Conservation (phyloP, 2,329 filamentous ascomycete genomes). For the Phialemonium atrogriseum region DNA sequence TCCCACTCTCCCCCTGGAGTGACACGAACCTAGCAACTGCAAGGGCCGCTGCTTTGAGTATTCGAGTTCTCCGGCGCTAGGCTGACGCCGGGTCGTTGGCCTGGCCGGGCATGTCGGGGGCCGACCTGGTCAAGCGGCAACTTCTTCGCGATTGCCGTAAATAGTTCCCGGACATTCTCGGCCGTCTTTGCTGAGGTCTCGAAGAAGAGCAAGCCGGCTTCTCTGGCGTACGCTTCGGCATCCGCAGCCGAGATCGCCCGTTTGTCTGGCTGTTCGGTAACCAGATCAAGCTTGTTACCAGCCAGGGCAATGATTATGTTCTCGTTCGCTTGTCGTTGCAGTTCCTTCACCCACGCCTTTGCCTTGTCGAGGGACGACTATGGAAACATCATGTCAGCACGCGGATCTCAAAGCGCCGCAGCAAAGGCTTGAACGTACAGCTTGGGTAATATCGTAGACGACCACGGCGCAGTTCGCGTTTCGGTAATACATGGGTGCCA, state of each 20-base stretch:
- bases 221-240: constrained; percentile 88
- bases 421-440: constrained; percentile 51
- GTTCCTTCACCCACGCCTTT: constrained; percentile 98
- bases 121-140: constrained; percentile 91
- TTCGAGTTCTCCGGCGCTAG: constrained; percentile 47
- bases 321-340: constrained; percentile 97
- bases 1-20: no score
- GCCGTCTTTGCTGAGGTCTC: constrained; percentile 97
- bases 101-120: constrained; percentile 71
- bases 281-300: constrained; percentile 95
- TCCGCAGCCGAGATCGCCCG: constrained; percentile 82
- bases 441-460: constrained; percentile 98
- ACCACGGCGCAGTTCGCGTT: constrained; percentile 99
- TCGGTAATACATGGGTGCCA: constrained; percentile 98
- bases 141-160: constrained; percentile 97
- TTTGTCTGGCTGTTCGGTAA: constrained; percentile 91
- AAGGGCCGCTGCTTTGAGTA: constrained; percentile 47
- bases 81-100: constrained; percentile 51
- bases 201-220: constrained; percentile 93
- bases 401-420: not conserved
- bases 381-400: constrained; percentile 14
- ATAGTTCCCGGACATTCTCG: constrained; percentile 91
- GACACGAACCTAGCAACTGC: constrained; percentile 46
- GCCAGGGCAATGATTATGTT: constrained; percentile 98
- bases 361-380: constrained; percentile 97